phyloP scores from a whole-genome alignment of 2,329 filamentous ascomycete genomes.

The Paraconiothyrium brasiliense region DNA sequence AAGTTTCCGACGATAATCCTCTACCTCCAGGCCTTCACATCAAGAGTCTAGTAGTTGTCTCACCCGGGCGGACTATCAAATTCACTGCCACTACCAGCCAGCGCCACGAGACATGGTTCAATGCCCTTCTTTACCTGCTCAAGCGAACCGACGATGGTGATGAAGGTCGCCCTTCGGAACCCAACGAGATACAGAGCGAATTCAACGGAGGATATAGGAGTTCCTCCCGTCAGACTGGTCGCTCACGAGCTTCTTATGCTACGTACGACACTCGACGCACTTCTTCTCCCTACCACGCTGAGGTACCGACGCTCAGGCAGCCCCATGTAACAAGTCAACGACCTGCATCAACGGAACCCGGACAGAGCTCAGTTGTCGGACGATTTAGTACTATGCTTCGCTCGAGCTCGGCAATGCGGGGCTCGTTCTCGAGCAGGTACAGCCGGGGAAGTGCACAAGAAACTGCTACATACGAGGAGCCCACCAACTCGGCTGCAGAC shows the following conservation, averaged over 20 bases:
- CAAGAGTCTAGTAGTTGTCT: slow-evolving; percentile 90
- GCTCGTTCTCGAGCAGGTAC: slow-evolving; percentile 60
- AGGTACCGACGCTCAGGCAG: slow-evolving; percentile 59
- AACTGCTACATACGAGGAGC: slow-evolving; percentile 59
- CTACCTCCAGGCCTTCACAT: slow-evolving; percentile 93
- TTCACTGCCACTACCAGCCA: slow-evolving; percentile 95
- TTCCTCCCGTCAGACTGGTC: slow-evolving; percentile 62
- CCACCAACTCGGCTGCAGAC: slow-evolving; percentile 79
- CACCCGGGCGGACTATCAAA: slow-evolving; percentile 87
- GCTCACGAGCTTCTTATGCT: slow-evolving; percentile 70
- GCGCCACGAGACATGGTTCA: slow-evolving; percentile 98
- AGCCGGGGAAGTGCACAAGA: slow-evolving; percentile 52
- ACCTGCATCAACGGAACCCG: slow-evolving; percentile 44
- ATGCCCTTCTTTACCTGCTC: slow-evolving; percentile 91
- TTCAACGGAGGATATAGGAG: slow-evolving; percentile 75
- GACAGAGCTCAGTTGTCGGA: slow-evolving; percentile 57
- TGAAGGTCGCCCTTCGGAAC: slow-evolving; percentile 65
- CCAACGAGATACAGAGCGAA: slow-evolving; percentile 69
- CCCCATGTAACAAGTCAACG: slow-evolving; percentile 41
- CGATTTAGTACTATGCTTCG: slow-evolving; percentile 57
- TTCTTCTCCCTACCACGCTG: slow-evolving; percentile 48
- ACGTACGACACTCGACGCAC: slow-evolving; percentile 76
- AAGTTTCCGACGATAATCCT: slow-evolving; percentile 93
- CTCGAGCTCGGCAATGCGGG: slow-evolving; percentile 53
- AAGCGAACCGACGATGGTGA: slow-evolving; percentile 69